Evolutionary conservation across 192 early-diverging fungal genomes (phyloP).

Genomic region (Coemansia sp.): DNA sequence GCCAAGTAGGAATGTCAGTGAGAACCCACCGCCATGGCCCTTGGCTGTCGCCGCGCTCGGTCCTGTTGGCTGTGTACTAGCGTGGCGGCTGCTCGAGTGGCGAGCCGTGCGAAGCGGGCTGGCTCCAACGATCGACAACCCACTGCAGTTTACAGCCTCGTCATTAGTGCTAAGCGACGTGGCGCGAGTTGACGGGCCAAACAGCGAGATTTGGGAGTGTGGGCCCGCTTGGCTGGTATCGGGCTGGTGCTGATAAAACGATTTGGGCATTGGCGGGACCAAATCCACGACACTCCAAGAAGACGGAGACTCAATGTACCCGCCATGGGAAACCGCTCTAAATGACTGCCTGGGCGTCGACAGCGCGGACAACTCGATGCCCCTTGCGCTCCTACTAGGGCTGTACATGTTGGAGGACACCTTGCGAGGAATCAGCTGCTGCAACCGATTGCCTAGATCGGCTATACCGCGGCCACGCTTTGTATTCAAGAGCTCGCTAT

Average conservation of each 20-base stretch:
- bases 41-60: neutral
- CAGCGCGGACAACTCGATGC: neutral
- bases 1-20: conserved; percentile 24
- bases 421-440: conserved; percentile 46
- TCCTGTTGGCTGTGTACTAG: neutral
- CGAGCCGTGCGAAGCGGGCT: conserved; percentile 3
- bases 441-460: conserved; percentile 31
- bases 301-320: conserved; percentile 11
- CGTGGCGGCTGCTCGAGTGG: neutral
- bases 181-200: conserved; percentile 15
- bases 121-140: neutral
- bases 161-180: conserved; percentile 1
- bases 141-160: neutral
- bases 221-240: neutral
- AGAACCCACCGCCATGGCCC: conserved; percentile 23
- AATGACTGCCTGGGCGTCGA: neutral
- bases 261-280: conserved; percentile 18
- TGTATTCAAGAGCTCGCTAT: conserved; percentile 3
- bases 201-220: conserved; percentile 13
- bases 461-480: conserved; percentile 30
- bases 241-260: neutral
- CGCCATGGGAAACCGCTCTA: conserved; percentile 19
- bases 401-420: conserved; percentile 1
- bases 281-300: conserved; percentile 20
- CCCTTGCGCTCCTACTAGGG: conserved; percentile 2